Evolutionary conservation across 2,329 filamentous ascomycete species (phyloP).

Genomic region (Pseudogymnoascus sp.): DNA sequence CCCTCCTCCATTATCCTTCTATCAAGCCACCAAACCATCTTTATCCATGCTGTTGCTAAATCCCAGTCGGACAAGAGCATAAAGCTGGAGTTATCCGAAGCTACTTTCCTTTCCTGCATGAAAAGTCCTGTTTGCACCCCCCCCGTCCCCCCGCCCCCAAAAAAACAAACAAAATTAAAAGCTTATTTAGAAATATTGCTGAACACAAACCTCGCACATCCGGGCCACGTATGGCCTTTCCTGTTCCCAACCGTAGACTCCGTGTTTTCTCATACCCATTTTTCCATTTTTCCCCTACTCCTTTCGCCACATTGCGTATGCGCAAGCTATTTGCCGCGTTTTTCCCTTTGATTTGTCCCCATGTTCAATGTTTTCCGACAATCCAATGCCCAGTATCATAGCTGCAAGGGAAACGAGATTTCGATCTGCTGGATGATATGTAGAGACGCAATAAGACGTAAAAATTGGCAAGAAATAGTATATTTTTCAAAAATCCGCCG

Average conservation of each 20-base stretch:
- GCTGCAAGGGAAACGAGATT: not conserved
- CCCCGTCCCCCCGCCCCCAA: not conserved
- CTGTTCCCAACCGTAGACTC: not conserved
- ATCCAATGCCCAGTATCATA: not conserved
- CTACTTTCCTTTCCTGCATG: not conserved
- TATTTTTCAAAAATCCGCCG: slow-evolving; percentile 2
- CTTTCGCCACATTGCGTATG: not conserved
- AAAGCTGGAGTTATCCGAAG: not conserved
- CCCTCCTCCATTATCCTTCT: not conserved
- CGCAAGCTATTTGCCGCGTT: not conserved
- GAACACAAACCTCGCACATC: not conserved
- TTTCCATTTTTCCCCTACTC: not conserved
- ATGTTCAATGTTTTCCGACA: slow-evolving; percentile 1
- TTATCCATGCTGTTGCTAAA: not conserved
- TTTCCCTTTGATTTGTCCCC: not conserved
- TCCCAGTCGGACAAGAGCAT: not conserved
- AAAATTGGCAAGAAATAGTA: slow-evolving; percentile 2
- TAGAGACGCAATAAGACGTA: slow-evolving; percentile 4
- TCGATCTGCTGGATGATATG: not conserved
- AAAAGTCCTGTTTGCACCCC: not conserved
- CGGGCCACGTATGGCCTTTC: not conserved
- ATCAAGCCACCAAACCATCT: not conserved
- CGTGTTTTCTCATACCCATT: not conserved
- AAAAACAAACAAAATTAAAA: not conserved
- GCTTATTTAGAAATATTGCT: not conserved